These are phyloP conservation scores for Leccinum pachyderme DNA, from an alignment of 1,284 basidiomycete genomes.

Conservation along the genomic window DNA sequence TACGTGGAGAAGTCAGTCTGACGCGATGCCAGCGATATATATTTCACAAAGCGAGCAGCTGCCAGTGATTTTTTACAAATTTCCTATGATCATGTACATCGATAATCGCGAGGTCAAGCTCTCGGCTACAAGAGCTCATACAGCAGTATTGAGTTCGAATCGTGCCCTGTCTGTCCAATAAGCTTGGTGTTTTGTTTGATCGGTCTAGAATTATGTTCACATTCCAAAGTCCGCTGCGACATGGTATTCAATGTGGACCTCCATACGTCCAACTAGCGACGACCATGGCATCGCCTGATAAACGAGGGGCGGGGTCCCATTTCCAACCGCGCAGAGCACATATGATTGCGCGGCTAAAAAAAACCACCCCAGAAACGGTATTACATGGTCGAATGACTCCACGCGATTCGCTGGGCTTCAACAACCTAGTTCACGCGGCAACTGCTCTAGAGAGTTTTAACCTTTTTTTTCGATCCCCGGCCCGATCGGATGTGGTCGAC, in stretches of 20 bases:
- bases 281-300: background rate
- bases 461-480: constrained; percentile 16
- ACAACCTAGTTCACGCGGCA: constrained; percentile 8
- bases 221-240: background rate
- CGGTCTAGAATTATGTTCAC: constrained; percentile 5
- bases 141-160: constrained; percentile 8
- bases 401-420: background rate
- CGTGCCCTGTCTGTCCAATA: background rate
- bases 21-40: constrained; percentile 9
- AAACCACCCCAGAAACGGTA: constrained; percentile 1
- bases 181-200: constrained; percentile 5
- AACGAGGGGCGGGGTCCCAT: no score
- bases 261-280: background rate
- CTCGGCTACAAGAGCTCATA: background rate
- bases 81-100: constrained; percentile 18
- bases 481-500: background rate
- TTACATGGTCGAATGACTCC: background rate
- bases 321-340: background rate
- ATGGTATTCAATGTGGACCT: constrained; percentile 1
- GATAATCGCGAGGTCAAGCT: constrained; percentile 19
- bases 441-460: constrained; percentile 17
- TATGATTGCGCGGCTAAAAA: background rate
- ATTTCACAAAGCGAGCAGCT: background rate
- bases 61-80: constrained; percentile 2
- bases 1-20: constrained; percentile 25